Evolutionary conservation across 495 filamentous ascomycete genomes (phyloP).

Genomic region (Aspergillus carlsbadensis): DNA sequence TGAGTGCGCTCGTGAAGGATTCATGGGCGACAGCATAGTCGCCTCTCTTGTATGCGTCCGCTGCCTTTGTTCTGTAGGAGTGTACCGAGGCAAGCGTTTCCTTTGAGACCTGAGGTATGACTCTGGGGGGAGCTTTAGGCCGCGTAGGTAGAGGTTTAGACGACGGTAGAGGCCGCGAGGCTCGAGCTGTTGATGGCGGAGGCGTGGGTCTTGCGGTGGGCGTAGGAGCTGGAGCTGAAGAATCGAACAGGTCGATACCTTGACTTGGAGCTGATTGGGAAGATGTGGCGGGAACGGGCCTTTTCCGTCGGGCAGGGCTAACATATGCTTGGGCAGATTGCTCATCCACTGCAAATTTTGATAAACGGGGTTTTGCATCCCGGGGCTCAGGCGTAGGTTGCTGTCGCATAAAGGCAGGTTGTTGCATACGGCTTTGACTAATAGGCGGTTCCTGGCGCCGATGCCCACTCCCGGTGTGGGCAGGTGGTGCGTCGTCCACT

Average conservation of each 20-base stretch:
- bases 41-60: slow-evolving; percentile 87
- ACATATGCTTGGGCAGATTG: slow-evolving; percentile 83
- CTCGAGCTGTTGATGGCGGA: slow-evolving; percentile 28
- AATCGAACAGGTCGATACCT: slow-evolving; percentile 59
- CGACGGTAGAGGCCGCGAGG: slow-evolving; percentile 25
- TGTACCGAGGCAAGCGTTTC: slow-evolving; percentile 70
- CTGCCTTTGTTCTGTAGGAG: slow-evolving; percentile 72
- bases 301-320: slow-evolving; percentile 81
- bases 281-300: slow-evolving; percentile 47
- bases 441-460: slow-evolving; percentile 47
- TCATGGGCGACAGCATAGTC: slow-evolving; percentile 85
- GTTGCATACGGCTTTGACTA: slow-evolving; percentile 26
- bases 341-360: slow-evolving; percentile 72
- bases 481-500: slow-evolving; percentile 23
- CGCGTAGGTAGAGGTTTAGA: slow-evolving; percentile 42
- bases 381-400: slow-evolving; percentile 35
- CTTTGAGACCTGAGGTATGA: slow-evolving; percentile 66
- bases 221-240: slow-evolving; percentile 37
- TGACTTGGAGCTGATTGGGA: slow-evolving; percentile 35
- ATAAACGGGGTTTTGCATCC: slow-evolving; percentile 62
- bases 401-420: slow-evolving; percentile 39
- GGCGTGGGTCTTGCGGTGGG: slow-evolving; percentile 29
- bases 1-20: slow-evolving; percentile 74
- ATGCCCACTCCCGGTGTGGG: slow-evolving; percentile 22
- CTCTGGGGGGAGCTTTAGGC: slow-evolving; percentile 54